Evolutionary conservation across 1,284 basidiomycete species (phyloP), one percentile per base, ranked within the genome.

Genomic region (Tilletia walkeri): DNA sequence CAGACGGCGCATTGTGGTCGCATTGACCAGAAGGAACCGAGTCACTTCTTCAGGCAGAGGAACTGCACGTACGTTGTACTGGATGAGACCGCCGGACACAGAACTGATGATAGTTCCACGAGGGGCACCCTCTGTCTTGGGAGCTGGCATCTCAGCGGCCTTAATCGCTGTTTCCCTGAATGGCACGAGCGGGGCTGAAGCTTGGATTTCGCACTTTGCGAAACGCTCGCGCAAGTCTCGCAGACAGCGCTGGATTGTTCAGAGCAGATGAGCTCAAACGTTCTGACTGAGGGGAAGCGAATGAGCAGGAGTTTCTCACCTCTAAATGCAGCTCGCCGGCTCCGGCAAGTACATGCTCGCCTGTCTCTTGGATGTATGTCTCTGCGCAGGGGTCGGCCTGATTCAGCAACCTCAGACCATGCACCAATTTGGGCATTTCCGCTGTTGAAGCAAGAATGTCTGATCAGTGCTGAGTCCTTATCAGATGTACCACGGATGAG

Each of bases 331-430:
- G 85, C 83, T 99, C 96, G 69, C 96, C 96, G 0, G 96, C 96
- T 6, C 93, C 93, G 73, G 98, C 85, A 76, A 99, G 97, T 69
- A 99, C 96, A 84, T 97, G 92, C 85, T 99, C 96, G 53, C 96
- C 96, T 0, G 94, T 97, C 79, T 94, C 90, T 84, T 99, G 95
- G 73, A 98, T 93, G 82, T 97, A 92, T 0, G 92, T 95, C 84
- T 99, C 94, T 18, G 96, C 95, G 78, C 95, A 99, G 1, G 96
- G 95, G 85, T 99, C 96, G 4, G 95, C 91, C 84, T 98, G 95
- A 79, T 92, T 92, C 39, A 99, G 89, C 41, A 99, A 86, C 77
- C 91, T 92, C 67, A 99, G 86, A 0, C 96, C 96, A 67, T 88
- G 88, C 47, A 98, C 88, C 18, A 99, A 88, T 82, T 94, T 95